These are phyloP conservation scores for Calonectria pauciramosa DNA, from an alignment of 2,329 filamentous ascomycete genomes.

Conservation along the genomic window DNA sequence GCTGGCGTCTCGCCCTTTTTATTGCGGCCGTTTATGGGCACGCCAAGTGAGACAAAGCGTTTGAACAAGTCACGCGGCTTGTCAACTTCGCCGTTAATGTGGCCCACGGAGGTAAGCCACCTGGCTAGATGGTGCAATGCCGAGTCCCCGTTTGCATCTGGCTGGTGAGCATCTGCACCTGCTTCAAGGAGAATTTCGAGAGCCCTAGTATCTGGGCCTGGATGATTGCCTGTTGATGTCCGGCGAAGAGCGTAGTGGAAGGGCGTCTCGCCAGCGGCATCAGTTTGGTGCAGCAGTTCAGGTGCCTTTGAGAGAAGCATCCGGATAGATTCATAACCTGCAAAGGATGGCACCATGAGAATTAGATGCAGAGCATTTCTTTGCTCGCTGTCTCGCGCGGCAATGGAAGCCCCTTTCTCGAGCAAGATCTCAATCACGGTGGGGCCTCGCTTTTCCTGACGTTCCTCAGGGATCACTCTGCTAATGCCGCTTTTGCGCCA, in stretches of 20 bases:
- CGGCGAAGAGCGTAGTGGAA: background rate
- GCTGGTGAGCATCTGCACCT: background rate
- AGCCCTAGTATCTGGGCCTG: background rate
- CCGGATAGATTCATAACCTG: background rate
- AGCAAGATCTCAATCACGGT: background rate
- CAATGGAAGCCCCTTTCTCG: background rate
- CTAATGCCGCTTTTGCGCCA: background rate
- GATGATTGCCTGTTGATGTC: background rate
- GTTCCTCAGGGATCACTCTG: too few species aligned
- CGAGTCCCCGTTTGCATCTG: background rate
- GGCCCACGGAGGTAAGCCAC: background rate
- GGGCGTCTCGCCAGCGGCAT: background rate
- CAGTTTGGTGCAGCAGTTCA: background rate
- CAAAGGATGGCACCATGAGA: background rate
- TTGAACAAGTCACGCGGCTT: background rate
- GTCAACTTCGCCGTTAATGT: background rate
- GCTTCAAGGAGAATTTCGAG: background rate
- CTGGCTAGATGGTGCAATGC: background rate
- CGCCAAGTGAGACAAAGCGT: background rate
- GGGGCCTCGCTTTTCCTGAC: background rate
- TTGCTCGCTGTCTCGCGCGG: background rate
- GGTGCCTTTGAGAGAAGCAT: background rate
- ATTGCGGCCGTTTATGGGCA: background rate
- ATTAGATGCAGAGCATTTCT: background rate
- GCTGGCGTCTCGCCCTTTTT: background rate